Conservation (phyloP, 495 filamentous ascomycete genomes). For the Glutinoglossum americanum region DNA sequence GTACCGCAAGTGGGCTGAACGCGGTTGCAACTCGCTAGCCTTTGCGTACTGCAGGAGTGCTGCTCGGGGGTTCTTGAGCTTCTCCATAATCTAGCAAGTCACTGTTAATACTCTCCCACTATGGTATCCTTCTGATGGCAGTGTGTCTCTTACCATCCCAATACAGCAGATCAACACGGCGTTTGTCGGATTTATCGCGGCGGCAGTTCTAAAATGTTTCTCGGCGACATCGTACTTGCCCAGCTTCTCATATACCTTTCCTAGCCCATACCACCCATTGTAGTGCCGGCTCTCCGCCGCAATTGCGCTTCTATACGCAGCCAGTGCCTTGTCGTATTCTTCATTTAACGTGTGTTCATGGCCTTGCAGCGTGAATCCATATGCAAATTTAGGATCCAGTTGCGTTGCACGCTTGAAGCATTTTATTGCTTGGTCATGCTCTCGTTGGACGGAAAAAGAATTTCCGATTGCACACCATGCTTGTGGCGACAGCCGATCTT, state of each 20-base stretch:
- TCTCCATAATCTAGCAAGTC: conserved; percentile 38
- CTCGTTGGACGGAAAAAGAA: conserved; percentile 80
- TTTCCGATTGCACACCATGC: conserved; percentile 94
- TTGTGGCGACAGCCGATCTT: conserved; percentile 70
- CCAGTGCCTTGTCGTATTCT: conserved; percentile 84
- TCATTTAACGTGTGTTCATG: conserved; percentile 95
- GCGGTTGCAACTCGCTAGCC: conserved; percentile 62
- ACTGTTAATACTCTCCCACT: background rate
- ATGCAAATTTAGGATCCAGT: conserved; percentile 74
- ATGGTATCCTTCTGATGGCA: background rate
- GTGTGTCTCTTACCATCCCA: conserved; percentile 30
- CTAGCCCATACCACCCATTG: conserved; percentile 93
- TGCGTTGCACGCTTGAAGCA: conserved; percentile 93
- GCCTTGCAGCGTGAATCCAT: conserved; percentile 85
- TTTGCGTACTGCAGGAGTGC: conserved; percentile 62
- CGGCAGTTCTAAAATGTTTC: conserved; percentile 71
- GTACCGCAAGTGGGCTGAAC: conserved; percentile 61
- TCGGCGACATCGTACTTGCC: conserved; percentile 82
- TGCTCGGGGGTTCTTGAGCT: conserved; percentile 53
- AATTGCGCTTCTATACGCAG: conserved; percentile 63
- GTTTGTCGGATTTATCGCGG: conserved; percentile 76
- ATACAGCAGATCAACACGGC: conserved; percentile 79
- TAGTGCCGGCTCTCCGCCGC: conserved; percentile 75
- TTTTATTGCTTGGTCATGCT: conserved; percentile 82
- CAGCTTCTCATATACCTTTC: conserved; percentile 79